Percentiles rank a stretch among this genome's conserved stretches.
Conservation (phyloP, 495 filamentous ascomycete species). For the Zalerion maritima region DNA sequence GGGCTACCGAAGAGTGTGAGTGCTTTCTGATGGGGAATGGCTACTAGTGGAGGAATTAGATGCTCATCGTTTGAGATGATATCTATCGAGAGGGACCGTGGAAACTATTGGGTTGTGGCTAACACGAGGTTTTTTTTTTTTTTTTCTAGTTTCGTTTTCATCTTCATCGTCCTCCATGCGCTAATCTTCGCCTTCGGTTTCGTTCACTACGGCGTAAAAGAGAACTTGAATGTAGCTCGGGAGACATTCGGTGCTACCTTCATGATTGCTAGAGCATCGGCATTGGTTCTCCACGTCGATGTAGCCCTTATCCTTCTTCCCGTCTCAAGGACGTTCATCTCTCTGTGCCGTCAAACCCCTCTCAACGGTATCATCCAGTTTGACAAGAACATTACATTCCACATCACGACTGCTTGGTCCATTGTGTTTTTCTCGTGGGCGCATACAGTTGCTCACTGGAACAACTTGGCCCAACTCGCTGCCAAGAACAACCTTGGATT, state of each 20-base stretch:
- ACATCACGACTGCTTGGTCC: conserved; percentile 66
- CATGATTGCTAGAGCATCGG: conserved; percentile 55
- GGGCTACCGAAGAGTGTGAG: conserved; percentile 58
- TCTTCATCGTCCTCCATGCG: conserved; percentile 50
- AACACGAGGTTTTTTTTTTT: no score
- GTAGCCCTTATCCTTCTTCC: conserved; percentile 62
- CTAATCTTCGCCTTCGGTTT: conserved; percentile 61
- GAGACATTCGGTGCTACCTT: conserved; percentile 54
- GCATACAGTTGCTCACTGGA: conserved; percentile 68
- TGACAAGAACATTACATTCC: conserved; percentile 72
- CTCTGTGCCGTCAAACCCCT: conserved; percentile 56
- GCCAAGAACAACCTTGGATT: conserved; percentile 56
- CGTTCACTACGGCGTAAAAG: conserved; percentile 60
- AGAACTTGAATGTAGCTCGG: conserved; percentile 46
- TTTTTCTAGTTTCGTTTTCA: conserved; percentile 45
- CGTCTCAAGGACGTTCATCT: conserved; percentile 66
- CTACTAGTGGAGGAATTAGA: background rate
- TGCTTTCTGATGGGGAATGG: conserved; percentile 4
- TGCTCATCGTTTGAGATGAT: no score
- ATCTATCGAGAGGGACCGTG: no score
- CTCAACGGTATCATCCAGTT: conserved; percentile 67
- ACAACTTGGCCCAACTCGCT: conserved; percentile 62
- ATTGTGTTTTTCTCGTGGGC: conserved; percentile 72
- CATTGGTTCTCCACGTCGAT: conserved; percentile 60
- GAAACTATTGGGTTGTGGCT: no score